Evolutionary conservation across 2,329 filamentous ascomycete genomes (phyloP), one percentile per base, ranked within the genome.

Genomic region (Pseudocercospora fuligena): DNA sequence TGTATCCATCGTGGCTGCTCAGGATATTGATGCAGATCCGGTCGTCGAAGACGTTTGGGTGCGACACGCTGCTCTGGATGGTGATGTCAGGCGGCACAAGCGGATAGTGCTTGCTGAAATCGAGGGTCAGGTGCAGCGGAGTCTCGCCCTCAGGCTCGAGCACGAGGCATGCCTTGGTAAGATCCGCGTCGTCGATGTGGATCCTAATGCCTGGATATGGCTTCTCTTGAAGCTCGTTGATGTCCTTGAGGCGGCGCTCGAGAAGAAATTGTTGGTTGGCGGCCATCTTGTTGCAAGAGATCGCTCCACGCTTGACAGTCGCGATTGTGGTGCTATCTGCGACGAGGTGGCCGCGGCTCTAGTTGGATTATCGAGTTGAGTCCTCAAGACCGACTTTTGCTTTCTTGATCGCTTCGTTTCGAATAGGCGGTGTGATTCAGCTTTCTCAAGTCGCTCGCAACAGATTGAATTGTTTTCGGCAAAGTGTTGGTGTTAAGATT

Each of bases 1-100:
- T 73, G 47, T 71, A 72, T 9, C 59, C 69, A 19, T 68, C 64
- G 19, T 51, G 61, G 14, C 33, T 58, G 53, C 65, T 66, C 14
- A 72, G 65, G 29, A 74, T 69, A 25, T 64, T 66, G 49, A 67
- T 68, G 49, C 72, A 74, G 25, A 74, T 69, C 60, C 69, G 70
- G 46, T 68, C 65, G n/a, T 66, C 40, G 60, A 69, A 72, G 40
- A 74, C 64, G 58, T 74, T 72, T 11, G 71, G 72, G 21, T 74
- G 71, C 1, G 19, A 49, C 43, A 72, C 62, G 9, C 59, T 29
- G 59, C 66, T 66, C 43, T 73, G 63, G 16, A 72, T 69, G 1
- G 61, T 66, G 56, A 73, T 66, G 12, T 62, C 12, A 0, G 72
- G 72, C 14, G 72, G 66, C 4, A 47, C 25, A 4, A 72, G 56